These are phyloP conservation scores for Exophiala spinifera DNA, from an alignment of 2,329 filamentous ascomycete species.

Conservation along the genomic window DNA sequence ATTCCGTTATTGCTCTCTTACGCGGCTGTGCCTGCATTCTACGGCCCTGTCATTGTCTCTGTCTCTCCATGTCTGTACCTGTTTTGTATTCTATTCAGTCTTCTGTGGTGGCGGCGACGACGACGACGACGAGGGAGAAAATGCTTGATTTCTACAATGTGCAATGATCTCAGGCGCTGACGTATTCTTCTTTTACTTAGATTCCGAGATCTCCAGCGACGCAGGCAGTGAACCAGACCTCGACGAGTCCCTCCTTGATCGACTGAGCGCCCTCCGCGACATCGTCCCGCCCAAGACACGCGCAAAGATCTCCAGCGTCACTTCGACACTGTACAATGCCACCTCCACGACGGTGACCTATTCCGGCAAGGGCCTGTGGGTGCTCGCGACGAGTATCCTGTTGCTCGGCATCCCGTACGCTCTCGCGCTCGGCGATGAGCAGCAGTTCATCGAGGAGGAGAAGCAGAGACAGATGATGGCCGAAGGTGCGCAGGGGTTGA, in stretches of 20 bases:
- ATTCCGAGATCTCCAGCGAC: constrained; percentile 81
- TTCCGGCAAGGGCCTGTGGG: constrained; percentile 84
- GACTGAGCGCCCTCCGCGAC: constrained; percentile 69
- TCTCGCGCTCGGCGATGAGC: constrained; percentile 89
- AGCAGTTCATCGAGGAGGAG: constrained; percentile 97
- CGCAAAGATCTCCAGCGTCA: constrained; percentile 62
- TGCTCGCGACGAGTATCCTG: constrained; percentile 83
- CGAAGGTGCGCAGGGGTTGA: constrained; percentile 54
- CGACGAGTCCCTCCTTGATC: constrained; percentile 61
- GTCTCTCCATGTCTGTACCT: too few relatives aligned
- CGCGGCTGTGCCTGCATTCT: too few relatives aligned
- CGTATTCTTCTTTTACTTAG: too few relatives aligned
- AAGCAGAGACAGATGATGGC: constrained; percentile 91
- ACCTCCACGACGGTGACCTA: constrained; percentile 54
- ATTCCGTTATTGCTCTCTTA: too few relatives aligned
- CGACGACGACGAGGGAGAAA: too few relatives aligned
- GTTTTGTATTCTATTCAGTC: constrained; percentile 2
- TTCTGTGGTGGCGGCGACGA: too few relatives aligned
- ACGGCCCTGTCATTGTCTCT: too few relatives aligned
- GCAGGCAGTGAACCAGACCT: constrained; percentile 62
- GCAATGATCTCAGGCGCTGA: too few relatives aligned
- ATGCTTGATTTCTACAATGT: too few relatives aligned
- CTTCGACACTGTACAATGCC: constrained; percentile 45
- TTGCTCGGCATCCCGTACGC: constrained; percentile 91
- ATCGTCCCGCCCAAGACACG: constrained; percentile 72